Evolutionary conservation across 31 red algal species (phyloP).

Genomic region (Porphyra umbilicalis): DNA sequence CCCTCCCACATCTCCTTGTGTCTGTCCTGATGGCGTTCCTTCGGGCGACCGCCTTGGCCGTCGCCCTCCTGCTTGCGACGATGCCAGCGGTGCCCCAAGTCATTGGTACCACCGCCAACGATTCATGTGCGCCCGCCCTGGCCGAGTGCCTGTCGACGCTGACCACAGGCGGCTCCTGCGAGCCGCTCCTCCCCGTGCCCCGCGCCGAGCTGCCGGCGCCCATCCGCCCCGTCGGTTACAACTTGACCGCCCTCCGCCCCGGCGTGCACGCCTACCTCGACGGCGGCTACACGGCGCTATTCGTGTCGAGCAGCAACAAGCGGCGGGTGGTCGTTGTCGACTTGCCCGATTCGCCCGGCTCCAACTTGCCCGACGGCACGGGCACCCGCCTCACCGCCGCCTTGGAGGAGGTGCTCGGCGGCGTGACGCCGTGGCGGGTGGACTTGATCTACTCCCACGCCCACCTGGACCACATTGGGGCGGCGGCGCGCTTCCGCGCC

Average conservation of each 20-base stretch:
- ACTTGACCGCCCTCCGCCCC: slow-evolving; percentile 11
- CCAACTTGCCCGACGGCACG: slow-evolving; percentile 9
- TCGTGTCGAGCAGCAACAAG: background rate
- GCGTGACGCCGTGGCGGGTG: slow-evolving; percentile 3
- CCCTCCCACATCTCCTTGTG: too few relatives aligned
- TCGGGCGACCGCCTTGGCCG: too few relatives aligned
- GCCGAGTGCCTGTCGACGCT: background rate
- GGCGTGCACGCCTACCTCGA: slow-evolving; percentile 23
- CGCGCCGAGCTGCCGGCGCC: background rate
- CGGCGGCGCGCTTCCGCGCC: slow-evolving; percentile 7
- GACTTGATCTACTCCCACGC: slow-evolving; percentile 61
- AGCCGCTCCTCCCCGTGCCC: background rate
- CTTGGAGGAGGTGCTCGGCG: slow-evolving; percentile 10
- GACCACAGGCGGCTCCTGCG: background rate
- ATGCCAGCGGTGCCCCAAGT: too few relatives aligned
- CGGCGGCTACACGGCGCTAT: slow-evolving; percentile 8
- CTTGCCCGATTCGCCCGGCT: slow-evolving; percentile 9
- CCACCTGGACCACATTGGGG: slow-evolving; percentile 69
- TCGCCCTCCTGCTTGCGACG: too few relatives aligned
- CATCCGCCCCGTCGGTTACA: background rate
- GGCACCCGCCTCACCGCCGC: slow-evolving; percentile 27
- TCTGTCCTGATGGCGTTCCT: too few relatives aligned
- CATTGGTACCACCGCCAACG: too few relatives aligned
- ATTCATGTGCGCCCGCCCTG: background rate
- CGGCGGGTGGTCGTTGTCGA: slow-evolving; percentile 17